A percentile compares a stretch with the other conserved stretches of the same genome.
These are phyloP conservation scores for Bathelium albidoporum DNA, from an alignment of 495 filamentous ascomycete genomes.

Conservation along the genomic window DNA sequence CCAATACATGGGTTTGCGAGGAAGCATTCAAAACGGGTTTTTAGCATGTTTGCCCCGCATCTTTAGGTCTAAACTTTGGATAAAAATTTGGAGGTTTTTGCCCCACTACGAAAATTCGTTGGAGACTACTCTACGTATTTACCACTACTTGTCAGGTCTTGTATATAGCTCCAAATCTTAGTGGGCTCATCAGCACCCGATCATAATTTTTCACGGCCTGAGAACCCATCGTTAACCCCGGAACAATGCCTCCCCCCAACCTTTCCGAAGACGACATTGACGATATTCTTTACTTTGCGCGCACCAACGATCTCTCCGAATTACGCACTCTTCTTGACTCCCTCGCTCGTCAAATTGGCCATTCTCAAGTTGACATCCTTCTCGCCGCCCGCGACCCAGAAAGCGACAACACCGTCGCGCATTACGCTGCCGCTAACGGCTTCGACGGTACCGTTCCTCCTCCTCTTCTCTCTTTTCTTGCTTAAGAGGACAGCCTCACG, in stretches of 20 bases:
- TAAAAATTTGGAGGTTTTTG: background rate
- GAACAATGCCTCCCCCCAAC: slow-evolving; percentile 9
- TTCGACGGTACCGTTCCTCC: slow-evolving; percentile 1
- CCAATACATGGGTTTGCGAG: background rate
- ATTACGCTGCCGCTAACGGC: slow-evolving; percentile 87
- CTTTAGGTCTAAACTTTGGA: background rate
- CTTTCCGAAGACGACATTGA: slow-evolving; percentile 69
- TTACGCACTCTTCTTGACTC: slow-evolving; percentile 49
- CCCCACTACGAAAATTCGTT: background rate
- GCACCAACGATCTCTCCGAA: slow-evolving; percentile 61
- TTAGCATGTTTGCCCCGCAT: background rate
- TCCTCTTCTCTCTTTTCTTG: slow-evolving; percentile 29
- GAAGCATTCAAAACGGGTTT: background rate
- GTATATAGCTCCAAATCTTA: background rate
- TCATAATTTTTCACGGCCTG: background rate
- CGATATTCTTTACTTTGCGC: slow-evolving; percentile 77
- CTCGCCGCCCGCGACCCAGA: slow-evolving; percentile 55
- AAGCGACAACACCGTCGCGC: slow-evolving; percentile 62
- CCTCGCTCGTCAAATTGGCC: slow-evolving; percentile 45
- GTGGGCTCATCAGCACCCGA: background rate
- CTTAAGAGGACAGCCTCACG: background rate
- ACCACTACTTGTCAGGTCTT: background rate
- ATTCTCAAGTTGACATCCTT: slow-evolving; percentile 47
- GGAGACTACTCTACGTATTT: background rate
- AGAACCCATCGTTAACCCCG: background rate